Evolutionary conservation across 2,329 filamentous ascomycete species (phyloP).

Genomic region (Ascochyta rabiei): DNA sequence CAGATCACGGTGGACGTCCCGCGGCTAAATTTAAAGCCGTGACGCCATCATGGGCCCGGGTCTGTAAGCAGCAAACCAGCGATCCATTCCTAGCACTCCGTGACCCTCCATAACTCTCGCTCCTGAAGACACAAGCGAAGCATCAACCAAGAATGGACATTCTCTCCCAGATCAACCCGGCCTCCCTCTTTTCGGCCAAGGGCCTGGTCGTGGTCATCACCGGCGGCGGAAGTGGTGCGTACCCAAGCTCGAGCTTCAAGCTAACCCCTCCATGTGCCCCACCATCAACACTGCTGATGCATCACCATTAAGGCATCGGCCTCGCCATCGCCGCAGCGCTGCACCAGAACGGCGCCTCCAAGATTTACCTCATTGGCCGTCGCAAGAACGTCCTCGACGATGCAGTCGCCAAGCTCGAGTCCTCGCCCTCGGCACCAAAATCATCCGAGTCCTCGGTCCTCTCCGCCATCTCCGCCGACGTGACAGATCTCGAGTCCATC

Average conservation of each 20-base stretch:
- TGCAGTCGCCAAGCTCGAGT: conserved; percentile 45
- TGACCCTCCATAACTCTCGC: background rate
- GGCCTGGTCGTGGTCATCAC: conserved; percentile 50
- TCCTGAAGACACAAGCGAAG: background rate
- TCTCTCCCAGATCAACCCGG: conserved; percentile 39
- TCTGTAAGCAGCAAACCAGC: conserved; percentile 17
- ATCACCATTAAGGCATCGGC: conserved; percentile 42
- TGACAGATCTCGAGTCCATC: conserved; percentile 52
- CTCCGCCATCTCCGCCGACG: conserved; percentile 52
- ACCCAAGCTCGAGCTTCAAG: conserved; percentile 19
- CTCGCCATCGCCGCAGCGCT: conserved; percentile 51
- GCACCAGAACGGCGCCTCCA: conserved; percentile 49
- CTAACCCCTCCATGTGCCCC: conserved; percentile 39
- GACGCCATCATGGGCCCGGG: conserved; percentile 12
- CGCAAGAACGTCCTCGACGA: conserved; percentile 50
- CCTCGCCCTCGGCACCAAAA: conserved; percentile 36
- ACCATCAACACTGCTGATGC: conserved; percentile 1
- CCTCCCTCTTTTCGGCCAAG: conserved; percentile 49
- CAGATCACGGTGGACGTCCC: background rate
- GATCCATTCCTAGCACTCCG: conserved; percentile 1
- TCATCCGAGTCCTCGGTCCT: conserved; percentile 33
- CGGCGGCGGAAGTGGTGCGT: conserved; percentile 50
- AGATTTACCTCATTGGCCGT: conserved; percentile 55
- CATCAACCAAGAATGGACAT: conserved; percentile 41
- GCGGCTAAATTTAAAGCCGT: conserved; percentile 1